Conservation (phyloP, 2,329 filamentous ascomycete species). For the Pyrenophora graminea region DNA sequence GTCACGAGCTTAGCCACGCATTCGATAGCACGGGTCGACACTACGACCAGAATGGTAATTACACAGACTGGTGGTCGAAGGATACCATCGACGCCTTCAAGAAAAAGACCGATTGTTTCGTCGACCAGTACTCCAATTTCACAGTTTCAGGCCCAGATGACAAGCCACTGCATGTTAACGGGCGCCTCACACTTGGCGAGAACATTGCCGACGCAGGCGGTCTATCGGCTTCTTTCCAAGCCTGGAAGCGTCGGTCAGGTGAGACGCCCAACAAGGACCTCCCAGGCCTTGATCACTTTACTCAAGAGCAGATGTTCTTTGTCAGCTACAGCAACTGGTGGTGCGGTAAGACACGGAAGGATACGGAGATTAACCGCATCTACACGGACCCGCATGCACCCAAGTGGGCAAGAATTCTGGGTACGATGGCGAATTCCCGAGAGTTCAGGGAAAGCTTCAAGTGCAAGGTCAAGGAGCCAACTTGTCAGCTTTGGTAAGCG, state of each 20-base stretch:
- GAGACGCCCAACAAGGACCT: slow-evolving; percentile 57
- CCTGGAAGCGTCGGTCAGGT: slow-evolving; percentile 65
- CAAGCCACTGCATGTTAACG: slow-evolving; percentile 65
- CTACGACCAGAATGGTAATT: slow-evolving; percentile 68
- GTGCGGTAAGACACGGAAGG: slow-evolving; percentile 67
- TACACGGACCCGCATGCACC: slow-evolving; percentile 70
- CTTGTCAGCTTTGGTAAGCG: slow-evolving; percentile 69
- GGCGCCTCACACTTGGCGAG: slow-evolving; percentile 66
- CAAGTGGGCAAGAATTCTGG: slow-evolving; percentile 60
- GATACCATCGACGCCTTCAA: slow-evolving; percentile 63
- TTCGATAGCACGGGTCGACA: slow-evolving; percentile 70
- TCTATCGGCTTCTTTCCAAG: slow-evolving; percentile 64
- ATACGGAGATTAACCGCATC: slow-evolving; percentile 61
- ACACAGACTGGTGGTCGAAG: slow-evolving; percentile 69
- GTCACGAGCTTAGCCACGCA: slow-evolving; percentile 71
- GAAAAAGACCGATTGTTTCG: slow-evolving; percentile 65
- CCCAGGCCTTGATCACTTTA: slow-evolving; percentile 62
- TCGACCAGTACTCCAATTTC: slow-evolving; percentile 68
- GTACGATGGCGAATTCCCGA: slow-evolving; percentile 68
- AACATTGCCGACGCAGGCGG: slow-evolving; percentile 75
- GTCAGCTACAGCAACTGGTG: slow-evolving; percentile 67
- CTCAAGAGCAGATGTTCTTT: slow-evolving; percentile 72
- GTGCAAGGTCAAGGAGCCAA: slow-evolving; percentile 67
- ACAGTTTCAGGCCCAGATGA: slow-evolving; percentile 61
- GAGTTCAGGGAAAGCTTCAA: slow-evolving; percentile 70